phyloP scores from a whole-genome alignment of 306 rosid genomes.

The Arachis stenosperma region DNA sequence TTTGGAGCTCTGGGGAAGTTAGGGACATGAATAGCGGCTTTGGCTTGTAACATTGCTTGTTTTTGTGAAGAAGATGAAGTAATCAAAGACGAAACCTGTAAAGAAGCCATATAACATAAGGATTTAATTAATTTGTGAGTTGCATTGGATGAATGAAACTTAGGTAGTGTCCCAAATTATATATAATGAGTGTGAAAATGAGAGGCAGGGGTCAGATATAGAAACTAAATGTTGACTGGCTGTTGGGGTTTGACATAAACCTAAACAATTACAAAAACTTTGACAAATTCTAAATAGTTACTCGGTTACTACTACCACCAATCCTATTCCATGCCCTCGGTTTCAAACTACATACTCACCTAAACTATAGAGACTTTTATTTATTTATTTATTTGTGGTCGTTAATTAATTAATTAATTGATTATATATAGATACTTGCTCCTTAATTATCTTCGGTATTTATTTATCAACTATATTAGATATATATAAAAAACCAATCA shows the following conservation, averaged over 20 bases:
- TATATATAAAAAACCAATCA: too few relatives aligned
- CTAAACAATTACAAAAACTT: neutral
- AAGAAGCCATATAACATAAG: neutral
- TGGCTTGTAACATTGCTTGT: neutral
- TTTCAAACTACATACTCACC: neutral
- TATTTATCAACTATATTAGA: too few relatives aligned
- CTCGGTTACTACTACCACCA: neutral
- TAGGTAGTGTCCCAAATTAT: neutral
- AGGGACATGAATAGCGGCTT: neutral
- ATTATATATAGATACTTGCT: too few relatives aligned
- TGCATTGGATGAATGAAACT: neutral
- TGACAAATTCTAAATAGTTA: neutral
- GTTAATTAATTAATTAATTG: too few relatives aligned
- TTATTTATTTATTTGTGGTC: neutral
- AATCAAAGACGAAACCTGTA: neutral
- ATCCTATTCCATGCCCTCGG: neutral
- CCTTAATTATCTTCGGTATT: too few relatives aligned
- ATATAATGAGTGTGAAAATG: neutral
- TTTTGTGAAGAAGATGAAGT: neutral
- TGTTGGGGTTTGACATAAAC: neutral
- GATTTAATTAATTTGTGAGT: neutral
- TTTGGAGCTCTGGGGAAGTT: neutral
- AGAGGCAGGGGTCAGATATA: constrained; percentile 15
- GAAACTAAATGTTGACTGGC: constrained; percentile 13
- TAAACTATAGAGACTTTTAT: too few relatives aligned